Conservation (phyloP, 2,329 filamentous ascomycete genomes). For the Endoconidiophora laricicola region DNA sequence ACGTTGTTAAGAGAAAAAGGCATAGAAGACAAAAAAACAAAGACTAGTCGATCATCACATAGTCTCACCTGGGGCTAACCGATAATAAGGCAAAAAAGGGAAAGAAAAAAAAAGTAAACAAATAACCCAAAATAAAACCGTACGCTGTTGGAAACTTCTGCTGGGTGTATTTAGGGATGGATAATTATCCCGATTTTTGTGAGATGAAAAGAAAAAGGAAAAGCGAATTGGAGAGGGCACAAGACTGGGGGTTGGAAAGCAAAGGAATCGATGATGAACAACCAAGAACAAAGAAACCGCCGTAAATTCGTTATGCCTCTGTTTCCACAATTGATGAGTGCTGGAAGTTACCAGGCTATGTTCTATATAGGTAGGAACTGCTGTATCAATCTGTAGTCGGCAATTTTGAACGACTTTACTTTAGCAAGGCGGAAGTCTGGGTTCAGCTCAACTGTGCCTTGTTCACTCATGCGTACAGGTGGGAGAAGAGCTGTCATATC, state of each 20-base stretch:
- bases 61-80: too few species aligned
- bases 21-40: conserved; percentile 1
- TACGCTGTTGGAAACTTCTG: too few species aligned
- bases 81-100: too few species aligned
- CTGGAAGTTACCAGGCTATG: background rate
- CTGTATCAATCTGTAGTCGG: conserved; percentile 36
- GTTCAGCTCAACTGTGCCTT: conserved; percentile 39
- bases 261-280: too few species aligned
- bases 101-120: background rate
- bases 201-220: background rate
- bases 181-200: too few species aligned
- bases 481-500: conserved; percentile 49
- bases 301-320: too few species aligned
- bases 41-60: background rate
- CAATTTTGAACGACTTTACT: conserved; percentile 38
- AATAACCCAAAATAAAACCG: background rate
- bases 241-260: background rate
- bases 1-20: background rate
- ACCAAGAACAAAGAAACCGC: too few species aligned
- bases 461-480: conserved; percentile 40
- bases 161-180: too few species aligned
- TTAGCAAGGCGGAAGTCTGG: conserved; percentile 37
- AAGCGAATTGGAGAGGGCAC: background rate
- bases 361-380: background rate
- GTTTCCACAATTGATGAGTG: background rate